Conservation (phyloP, 1,284 basidiomycete species). For the Malassezia brasiliensis region DNA sequence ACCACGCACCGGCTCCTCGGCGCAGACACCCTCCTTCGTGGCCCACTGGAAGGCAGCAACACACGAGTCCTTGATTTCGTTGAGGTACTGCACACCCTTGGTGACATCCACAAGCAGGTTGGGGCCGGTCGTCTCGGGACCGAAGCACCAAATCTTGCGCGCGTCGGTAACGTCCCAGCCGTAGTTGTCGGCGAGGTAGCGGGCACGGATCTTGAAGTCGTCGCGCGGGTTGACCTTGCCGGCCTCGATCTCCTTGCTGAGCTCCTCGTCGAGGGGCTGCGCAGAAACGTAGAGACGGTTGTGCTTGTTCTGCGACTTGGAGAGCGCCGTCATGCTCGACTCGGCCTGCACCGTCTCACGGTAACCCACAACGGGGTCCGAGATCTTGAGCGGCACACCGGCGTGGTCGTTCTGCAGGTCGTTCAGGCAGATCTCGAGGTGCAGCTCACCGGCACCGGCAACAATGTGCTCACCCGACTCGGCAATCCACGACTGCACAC, state of each 20-base stretch:
- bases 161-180: conserved; percentile 99
- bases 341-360: conserved; percentile 95
- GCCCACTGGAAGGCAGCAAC: conserved; percentile 99
- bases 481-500: conserved; percentile 88
- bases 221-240: conserved; percentile 83
- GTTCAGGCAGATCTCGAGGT: conserved; percentile 99
- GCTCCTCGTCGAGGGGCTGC: conserved; percentile 82
- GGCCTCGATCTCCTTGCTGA: conserved; percentile 80
- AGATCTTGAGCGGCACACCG: conserved; percentile 97
- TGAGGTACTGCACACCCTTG: conserved; percentile 71
- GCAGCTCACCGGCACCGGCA: conserved; percentile 97
- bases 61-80: conserved; percentile 99
- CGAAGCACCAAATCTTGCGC: conserved; percentile 99
- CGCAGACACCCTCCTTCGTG: conserved; percentile 70
- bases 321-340: conserved; percentile 89
- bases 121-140: conserved; percentile 92
- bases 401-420: conserved; percentile 99
- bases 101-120: conserved; percentile 96
- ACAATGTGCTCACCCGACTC: conserved; percentile 98
- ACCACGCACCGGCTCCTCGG: conserved; percentile 98
- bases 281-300: conserved; percentile 96
- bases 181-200: conserved; percentile 87
- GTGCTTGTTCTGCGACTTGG: conserved; percentile 99
- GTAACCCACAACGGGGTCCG: conserved; percentile 96
- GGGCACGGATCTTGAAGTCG: conserved; percentile 93